phyloP scores from a whole-genome alignment of 148 eudicot genomes.

The Spergularia bocconei region DNA sequence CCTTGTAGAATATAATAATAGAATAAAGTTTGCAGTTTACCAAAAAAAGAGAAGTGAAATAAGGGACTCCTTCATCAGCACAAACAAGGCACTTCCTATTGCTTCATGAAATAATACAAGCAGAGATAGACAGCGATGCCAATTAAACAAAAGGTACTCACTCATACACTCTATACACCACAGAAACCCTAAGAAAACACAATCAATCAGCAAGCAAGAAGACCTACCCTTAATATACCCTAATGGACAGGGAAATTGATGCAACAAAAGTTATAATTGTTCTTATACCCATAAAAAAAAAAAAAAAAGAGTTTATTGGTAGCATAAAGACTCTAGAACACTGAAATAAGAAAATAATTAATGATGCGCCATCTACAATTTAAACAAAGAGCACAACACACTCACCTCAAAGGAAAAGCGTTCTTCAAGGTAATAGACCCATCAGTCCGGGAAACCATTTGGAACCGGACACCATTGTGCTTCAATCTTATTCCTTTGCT shows the following conservation, averaged over 20 bases:
- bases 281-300: no score
- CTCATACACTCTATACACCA: not conserved
- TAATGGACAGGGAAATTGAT: not conserved
- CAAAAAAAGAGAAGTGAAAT: not conserved
- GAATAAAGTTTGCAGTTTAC: not conserved
- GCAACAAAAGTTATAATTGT: not conserved
- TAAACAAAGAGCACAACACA: not conserved
- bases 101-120: not conserved
- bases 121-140: not conserved
- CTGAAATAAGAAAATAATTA: not conserved
- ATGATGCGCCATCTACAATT: not conserved
- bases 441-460: conserved; percentile 34
- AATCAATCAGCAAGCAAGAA: not conserved
- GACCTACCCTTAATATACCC: not conserved
- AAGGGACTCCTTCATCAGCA: not conserved
- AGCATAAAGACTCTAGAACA: no score
- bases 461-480: conserved; percentile 32
- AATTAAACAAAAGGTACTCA: not conserved
- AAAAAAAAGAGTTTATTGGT: no score
- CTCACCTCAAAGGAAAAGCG: conserved; percentile 47
- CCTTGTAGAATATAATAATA: not conserved
- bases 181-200: not conserved
- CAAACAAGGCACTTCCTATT: no score
- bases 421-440: conserved; percentile 38
- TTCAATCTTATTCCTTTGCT: conserved; percentile 40